These are phyloP conservation scores for Nelumbo lutea DNA, from an alignment of 164 flowering plant genomes.

Conservation along the genomic window DNA sequence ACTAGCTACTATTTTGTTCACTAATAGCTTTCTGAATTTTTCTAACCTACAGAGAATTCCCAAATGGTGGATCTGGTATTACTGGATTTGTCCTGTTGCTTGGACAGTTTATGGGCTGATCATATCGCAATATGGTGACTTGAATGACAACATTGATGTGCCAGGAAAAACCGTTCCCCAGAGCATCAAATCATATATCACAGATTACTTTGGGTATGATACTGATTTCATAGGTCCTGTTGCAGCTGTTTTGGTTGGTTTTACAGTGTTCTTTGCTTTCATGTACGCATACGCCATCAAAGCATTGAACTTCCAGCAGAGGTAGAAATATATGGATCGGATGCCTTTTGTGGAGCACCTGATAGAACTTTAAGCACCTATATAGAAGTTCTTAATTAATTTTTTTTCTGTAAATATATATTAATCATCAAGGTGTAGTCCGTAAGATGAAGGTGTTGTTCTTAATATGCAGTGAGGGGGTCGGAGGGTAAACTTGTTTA, in stretches of 20 bases:
- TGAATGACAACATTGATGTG: background rate
- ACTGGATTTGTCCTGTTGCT: background rate
- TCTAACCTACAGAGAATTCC: background rate
- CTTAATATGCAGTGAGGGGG: too few species aligned
- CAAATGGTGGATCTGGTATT: background rate
- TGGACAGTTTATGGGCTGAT: background rate
- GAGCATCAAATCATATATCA: constrained; percentile 25
- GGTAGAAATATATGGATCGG: constrained; percentile 6
- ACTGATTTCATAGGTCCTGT: constrained; percentile 48
- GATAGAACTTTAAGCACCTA: too few species aligned
- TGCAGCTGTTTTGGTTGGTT: constrained; percentile 46
- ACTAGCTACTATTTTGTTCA: too few species aligned
- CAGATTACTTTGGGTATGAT: constrained; percentile 36
- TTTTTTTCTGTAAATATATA: too few species aligned
- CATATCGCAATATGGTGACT: background rate
- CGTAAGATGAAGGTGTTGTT: too few species aligned
- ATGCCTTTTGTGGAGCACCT: too few species aligned
- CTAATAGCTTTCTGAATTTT: too few species aligned
- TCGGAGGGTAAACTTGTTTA: too few species aligned
- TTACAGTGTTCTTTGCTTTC: constrained; percentile 47
- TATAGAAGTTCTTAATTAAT: too few species aligned
- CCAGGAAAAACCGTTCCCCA: background rate
- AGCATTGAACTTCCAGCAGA: constrained; percentile 45
- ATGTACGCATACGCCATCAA: constrained; percentile 42
- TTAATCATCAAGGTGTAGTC: too few species aligned